A percentile compares a stretch with the other conserved stretches of the same genome.
These are phyloP conservation scores for Hibiscus tridactylites DNA, from an alignment of 345 rosid genomes.

Conservation along the genomic window DNA sequence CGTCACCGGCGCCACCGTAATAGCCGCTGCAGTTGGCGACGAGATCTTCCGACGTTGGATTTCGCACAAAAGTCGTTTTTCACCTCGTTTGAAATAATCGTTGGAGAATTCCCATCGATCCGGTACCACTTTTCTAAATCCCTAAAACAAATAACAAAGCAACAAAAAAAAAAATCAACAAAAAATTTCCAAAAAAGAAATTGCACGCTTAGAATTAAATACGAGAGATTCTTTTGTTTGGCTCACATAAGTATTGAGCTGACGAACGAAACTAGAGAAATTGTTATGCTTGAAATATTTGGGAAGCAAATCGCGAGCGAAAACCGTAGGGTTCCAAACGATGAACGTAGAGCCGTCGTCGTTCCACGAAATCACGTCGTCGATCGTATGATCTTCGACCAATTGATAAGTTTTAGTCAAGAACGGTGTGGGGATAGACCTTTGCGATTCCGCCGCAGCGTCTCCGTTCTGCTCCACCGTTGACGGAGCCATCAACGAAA, in stretches of 20 bases:
- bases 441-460: constrained; percentile 34
- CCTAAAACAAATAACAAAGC: constrained; percentile 30
- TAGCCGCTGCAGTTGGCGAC: constrained; percentile 6
- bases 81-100: constrained; percentile 65
- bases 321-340: constrained; percentile 82
- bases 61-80: constrained; percentile 59
- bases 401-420: constrained; percentile 70
- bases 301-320: constrained; percentile 84
- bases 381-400: constrained; percentile 56
- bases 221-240: neutral
- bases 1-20: neutral
- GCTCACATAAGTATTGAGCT: constrained; percentile 84
- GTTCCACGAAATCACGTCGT: constrained; percentile 86
- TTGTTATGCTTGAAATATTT: constrained; percentile 79
- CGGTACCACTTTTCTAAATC: constrained; percentile 75
- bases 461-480: constrained; percentile 29
- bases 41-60: constrained; percentile 75
- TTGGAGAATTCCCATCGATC: constrained; percentile 97
- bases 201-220: neutral
- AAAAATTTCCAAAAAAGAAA: neutral
- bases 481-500: constrained; percentile 19
- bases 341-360: constrained; percentile 77
- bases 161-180: neutral
- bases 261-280: constrained; percentile 92
- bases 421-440: constrained; percentile 78